Base-by-base conservation (phyloP, 2,329 filamentous ascomycete genomes). In the Xylaria sp. region DNA sequence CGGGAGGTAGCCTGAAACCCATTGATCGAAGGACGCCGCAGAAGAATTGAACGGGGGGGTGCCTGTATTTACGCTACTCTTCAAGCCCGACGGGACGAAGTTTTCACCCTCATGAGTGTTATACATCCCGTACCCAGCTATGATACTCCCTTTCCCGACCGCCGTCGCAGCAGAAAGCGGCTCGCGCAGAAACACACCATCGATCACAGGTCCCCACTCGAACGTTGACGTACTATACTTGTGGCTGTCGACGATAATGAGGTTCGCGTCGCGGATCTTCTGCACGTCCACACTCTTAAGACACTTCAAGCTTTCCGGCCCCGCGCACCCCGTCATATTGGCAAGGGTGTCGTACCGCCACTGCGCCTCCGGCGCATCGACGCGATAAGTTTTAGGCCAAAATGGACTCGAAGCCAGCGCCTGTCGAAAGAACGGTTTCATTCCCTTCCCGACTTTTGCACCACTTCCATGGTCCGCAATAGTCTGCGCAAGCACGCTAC, bases 41-140 rank as follows among this genome's bases (percentile, higher is more conserved):
- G 83, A 86, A 1, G 82, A 81, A 70, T 88, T 88, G 74, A 85
- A 89, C 0, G 82, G 80, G 17, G 77, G 78, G 2, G 75, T 76
- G 1, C 79, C 78, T 0, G 75, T 73, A 6, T 78, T 76, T 0
- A 73, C 70, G 0, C 70, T 68, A 56, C 77, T 79, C 19, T 79
- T 74, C 1, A 90, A 78, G 0, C 83, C 85, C 0, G 83, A 75
- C 0, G 87, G 86, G 24, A 89, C 79, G 72, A 91, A 90, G 69
- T 87, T 88, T 75, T 90, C 84, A 24, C 89, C 88, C 76, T 90
- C 88, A 73, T 89, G 85, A 0, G 85, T 82, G 74, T 90, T 90
- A 75, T 89, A 90, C 81, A 85, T 86, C n/a, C 82, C 81, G 69
- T 85, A 85, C 0, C 83, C 82, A 8, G 78, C 75, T 1, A 85